phyloP scores from a whole-genome alignment of 2,329 filamentous ascomycete species.

The Monosporascus sp. region DNA sequence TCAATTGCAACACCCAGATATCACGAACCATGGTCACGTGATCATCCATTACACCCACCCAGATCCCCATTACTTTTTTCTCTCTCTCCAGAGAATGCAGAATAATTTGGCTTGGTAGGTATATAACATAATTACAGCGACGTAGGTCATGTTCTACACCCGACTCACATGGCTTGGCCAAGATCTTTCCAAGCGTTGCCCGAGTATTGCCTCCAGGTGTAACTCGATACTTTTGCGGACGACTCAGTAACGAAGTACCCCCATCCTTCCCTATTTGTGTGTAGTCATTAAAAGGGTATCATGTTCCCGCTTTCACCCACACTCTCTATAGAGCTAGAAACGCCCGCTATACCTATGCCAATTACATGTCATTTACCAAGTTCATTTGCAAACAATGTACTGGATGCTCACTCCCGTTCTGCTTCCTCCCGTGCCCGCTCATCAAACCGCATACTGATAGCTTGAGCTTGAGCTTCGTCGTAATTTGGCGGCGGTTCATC shows the following conservation, averaged over 20 bases:
- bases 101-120: background rate
- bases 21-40: slow-evolving; percentile 24
- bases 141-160: too few relatives aligned
- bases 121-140: background rate
- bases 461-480: slow-evolving; percentile 80
- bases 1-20: background rate
- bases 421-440: slow-evolving; percentile 71
- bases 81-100: too few relatives aligned
- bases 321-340: background rate
- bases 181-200: too few relatives aligned
- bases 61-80: too few relatives aligned
- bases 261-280: background rate
- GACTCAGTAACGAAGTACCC: too few relatives aligned
- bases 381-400: slow-evolving; percentile 19
- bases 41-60: background rate
- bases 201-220: too few relatives aligned
- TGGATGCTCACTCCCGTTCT: slow-evolving; percentile 46
- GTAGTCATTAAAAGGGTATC: slow-evolving; percentile 12
- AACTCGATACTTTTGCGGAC: too few relatives aligned
- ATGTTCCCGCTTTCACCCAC: slow-evolving; percentile 11
- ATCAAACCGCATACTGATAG: slow-evolving; percentile 54
- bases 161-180: too few relatives aligned
- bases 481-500: slow-evolving; percentile 85
- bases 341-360: background rate
- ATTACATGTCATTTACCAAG: background rate